Evolutionary conservation across 345 rosid genomes (phyloP), one percentile per base, ranked within the genome.

Genomic region (Pistacia integerrima): DNA sequence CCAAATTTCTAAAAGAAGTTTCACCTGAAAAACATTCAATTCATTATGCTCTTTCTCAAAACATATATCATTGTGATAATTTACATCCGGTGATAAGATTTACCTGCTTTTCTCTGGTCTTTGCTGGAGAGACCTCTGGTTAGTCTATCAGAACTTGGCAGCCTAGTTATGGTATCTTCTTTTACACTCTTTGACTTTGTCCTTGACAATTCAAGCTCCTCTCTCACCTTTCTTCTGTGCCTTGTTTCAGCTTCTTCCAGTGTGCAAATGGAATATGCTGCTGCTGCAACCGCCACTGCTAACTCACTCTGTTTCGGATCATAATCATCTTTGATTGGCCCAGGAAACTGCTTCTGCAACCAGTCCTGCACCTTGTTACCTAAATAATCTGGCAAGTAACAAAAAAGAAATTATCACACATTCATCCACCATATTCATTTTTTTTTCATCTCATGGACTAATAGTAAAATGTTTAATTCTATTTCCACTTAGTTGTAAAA

Each of bases 271-370:
- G 86, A 81, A 38, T 78, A 88, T 62, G 96, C 87, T 60, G 80
- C 82, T 8, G 94, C 96, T 44, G 92, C 94, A 48, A 91, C 91
- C 55, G 92, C 90, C 61, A 76, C 75, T 48, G 90, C 89, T 49
- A 79, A 84, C 80, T 87, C 89, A 3, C 78, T 66, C 7, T 87
- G 82, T 71, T 73, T 54, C 62, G 64, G 3, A 64, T 76, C 81
- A 55, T 80, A 78, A 38, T 74, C 64, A 70, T 36, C 18, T 44
- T 72, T 85, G 84, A 80, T 84, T 74, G 76, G 69, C 82, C 86
- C 69, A 20, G 82, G 63, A 72, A 81, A 44, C 71, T 81, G 91
- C 35, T 77, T 77, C 48, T 74, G 72, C 57, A 89, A 79, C 93
- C 85, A 78, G 74, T 72, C 81, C 64, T 83, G 44, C 63, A 68